A percentile compares a stretch with the other conserved stretches of the same genome.
These are phyloP conservation scores for Suhomyces faveliae DNA, from an alignment of 805 yeast genomes.

Conservation along the genomic window DNA sequence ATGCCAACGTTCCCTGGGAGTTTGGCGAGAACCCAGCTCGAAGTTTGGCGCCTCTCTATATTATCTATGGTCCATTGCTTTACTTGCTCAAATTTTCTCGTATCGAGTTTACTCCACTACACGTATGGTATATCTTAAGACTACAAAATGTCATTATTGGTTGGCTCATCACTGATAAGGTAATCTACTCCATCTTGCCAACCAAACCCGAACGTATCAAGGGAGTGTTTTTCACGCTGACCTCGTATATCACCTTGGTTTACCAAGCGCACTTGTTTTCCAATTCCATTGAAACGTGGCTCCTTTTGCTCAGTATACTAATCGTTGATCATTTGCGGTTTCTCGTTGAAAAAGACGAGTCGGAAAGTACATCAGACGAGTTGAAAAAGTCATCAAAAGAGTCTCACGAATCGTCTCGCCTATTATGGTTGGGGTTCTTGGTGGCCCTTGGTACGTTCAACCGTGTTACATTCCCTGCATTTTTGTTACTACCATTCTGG, in stretches of 20 bases:
- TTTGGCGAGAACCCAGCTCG: slow-evolving; percentile 63
- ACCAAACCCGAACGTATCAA: slow-evolving; percentile 49
- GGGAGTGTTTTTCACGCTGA: slow-evolving; percentile 49
- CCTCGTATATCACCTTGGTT: slow-evolving; percentile 69
- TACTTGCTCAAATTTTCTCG: slow-evolving; percentile 29
- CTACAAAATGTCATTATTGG: slow-evolving; percentile 43
- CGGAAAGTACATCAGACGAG: neutral
- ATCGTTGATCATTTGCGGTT: slow-evolving; percentile 45
- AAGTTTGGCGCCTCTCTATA: slow-evolving; percentile 65
- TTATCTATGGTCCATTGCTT: slow-evolving; percentile 68
- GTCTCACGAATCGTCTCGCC: too few relatives aligned
- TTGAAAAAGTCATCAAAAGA: neutral
- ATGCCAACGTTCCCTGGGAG: slow-evolving; percentile 77
- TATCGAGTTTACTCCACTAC: slow-evolving; percentile 44
- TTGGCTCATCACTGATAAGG: slow-evolving; percentile 39
- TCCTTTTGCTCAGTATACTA: slow-evolving; percentile 51
- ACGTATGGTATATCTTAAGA: slow-evolving; percentile 53
- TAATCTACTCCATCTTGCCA: slow-evolving; percentile 47
- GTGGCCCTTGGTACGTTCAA: slow-evolving; percentile 75
- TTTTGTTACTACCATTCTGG: slow-evolving; percentile 62
- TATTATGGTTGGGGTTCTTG: slow-evolving; percentile 44
- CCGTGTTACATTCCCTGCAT: slow-evolving; percentile 78
- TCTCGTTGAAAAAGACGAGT: slow-evolving; percentile 3
- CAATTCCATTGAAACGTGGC: slow-evolving; percentile 73
- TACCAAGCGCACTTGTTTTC: slow-evolving; percentile 87